Percentiles rank a stretch among this genome's conserved stretches.
These are phyloP conservation scores for Tuber melanosporum DNA, from an alignment of 495 filamentous ascomycete genomes.

Conservation along the genomic window DNA sequence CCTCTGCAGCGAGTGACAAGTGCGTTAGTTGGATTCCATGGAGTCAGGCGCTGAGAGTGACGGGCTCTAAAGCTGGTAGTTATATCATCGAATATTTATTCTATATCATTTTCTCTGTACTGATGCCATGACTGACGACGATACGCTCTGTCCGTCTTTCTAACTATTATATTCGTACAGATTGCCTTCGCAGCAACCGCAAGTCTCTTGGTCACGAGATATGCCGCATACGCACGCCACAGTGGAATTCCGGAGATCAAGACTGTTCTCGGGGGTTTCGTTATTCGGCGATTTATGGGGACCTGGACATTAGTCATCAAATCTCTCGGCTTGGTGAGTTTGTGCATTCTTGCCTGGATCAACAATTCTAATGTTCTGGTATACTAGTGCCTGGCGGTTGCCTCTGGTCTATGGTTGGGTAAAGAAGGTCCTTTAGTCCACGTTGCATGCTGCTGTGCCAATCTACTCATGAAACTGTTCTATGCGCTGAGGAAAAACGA, in stretches of 20 bases:
- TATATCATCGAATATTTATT: slow-evolving; percentile 83
- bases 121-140: slow-evolving; percentile 18
- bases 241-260: slow-evolving; percentile 98
- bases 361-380: slow-evolving; percentile 33
- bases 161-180: slow-evolving; percentile 44
- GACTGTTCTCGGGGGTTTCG: slow-evolving; percentile 88
- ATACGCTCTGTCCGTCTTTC: neutral
- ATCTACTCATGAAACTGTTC: slow-evolving; percentile 88
- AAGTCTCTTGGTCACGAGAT: slow-evolving; percentile 71
- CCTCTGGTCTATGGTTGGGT: slow-evolving; percentile 95
- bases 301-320: slow-evolving; percentile 90
- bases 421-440: slow-evolving; percentile 97
- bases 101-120: slow-evolving; percentile 73
- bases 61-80: slow-evolving; percentile 57
- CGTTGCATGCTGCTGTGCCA: slow-evolving; percentile 95
- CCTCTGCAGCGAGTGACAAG: slow-evolving; percentile 54
- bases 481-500: slow-evolving; percentile 79
- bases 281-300: slow-evolving; percentile 86
- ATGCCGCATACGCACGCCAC: slow-evolving; percentile 83
- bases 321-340: slow-evolving; percentile 75
- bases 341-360: neutral
- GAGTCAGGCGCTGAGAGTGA: slow-evolving; percentile 61
- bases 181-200: slow-evolving; percentile 74
- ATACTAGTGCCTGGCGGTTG: slow-evolving; percentile 76
- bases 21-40: slow-evolving; percentile 83